These are phyloP conservation scores for Boletus eberwhitei DNA, from an alignment of 768 basidiomycete genomes.

Conservation along the genomic window DNA sequence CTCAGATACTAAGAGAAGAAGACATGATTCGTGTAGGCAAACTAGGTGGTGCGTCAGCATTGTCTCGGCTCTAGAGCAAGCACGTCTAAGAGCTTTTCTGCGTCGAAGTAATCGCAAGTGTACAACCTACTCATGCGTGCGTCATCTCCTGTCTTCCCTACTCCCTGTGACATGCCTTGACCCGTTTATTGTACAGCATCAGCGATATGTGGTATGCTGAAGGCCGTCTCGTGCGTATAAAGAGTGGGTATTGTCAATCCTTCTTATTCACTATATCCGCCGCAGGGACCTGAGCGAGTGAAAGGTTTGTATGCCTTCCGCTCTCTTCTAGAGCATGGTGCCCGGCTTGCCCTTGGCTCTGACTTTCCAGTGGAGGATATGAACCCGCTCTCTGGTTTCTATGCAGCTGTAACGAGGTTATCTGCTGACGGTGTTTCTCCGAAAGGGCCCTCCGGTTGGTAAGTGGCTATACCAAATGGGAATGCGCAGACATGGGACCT, in stretches of 20 bases:
- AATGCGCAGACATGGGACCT: no score
- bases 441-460: slow-evolving; percentile 84
- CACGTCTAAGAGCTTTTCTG: neutral
- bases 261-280: neutral
- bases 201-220: slow-evolving; percentile 92
- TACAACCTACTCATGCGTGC: slow-evolving; percentile 88
- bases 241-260: neutral
- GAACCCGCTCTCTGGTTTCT: slow-evolving; percentile 82
- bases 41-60: slow-evolving; percentile 60
- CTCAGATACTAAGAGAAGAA: slow-evolving; percentile 74
- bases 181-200: slow-evolving; percentile 39
- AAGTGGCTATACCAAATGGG: slow-evolving; percentile 17
- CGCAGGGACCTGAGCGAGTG: slow-evolving; percentile 76
- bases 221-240: slow-evolving; percentile 60
- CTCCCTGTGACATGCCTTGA: neutral
- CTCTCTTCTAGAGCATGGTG: slow-evolving; percentile 60
- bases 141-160: slow-evolving; percentile 19
- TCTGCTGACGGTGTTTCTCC: slow-evolving; percentile 71
- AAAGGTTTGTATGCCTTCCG: slow-evolving; percentile 87
- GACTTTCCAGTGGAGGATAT: slow-evolving; percentile 89
- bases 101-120: slow-evolving; percentile 74
- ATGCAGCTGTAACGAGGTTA: slow-evolving; percentile 81
- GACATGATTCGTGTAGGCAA: slow-evolving; percentile 77
- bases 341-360: slow-evolving; percentile 74
- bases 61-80: neutral